Evolutionary conservation across 2,329 filamentous ascomycete genomes (phyloP).

Genomic region (Fusarium chuoi): DNA sequence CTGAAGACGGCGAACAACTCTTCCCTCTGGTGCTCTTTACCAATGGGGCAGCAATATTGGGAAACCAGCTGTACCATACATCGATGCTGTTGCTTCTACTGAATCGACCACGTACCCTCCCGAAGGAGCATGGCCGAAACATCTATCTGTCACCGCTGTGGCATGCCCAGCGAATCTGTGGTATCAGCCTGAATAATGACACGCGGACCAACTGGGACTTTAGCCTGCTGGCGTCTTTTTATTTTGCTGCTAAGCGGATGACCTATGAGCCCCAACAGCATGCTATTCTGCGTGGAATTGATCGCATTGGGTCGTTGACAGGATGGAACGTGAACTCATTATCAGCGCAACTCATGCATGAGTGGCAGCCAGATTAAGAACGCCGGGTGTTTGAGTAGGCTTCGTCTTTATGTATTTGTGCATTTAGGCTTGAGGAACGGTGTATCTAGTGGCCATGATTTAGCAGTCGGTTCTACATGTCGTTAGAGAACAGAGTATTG

Average conservation of each 20-base stretch:
- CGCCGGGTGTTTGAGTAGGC: not conserved
- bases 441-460: not conserved
- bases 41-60: conserved; percentile 55
- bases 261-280: conserved; percentile 60
- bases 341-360: conserved; percentile 39
- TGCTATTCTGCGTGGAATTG: conserved; percentile 53
- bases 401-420: not conserved
- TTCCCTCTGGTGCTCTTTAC: conserved; percentile 53
- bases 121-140: conserved; percentile 45
- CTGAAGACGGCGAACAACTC: conserved; percentile 44
- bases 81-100: conserved; percentile 64
- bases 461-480: not conserved
- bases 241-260: conserved; percentile 57
- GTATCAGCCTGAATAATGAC: conserved; percentile 60
- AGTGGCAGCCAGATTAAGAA: conserved; percentile 43
- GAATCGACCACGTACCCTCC: conserved; percentile 58
- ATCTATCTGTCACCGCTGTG: conserved; percentile 56
- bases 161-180: conserved; percentile 61
- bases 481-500: too few relatives aligned
- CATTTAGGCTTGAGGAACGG: not conserved
- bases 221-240: conserved; percentile 57
- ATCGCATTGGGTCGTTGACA: conserved; percentile 52
- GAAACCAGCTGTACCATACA: conserved; percentile 67
- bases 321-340: conserved; percentile 52
- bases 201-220: conserved; percentile 59